Evolutionary conservation across 768 basidiomycete species (phyloP).

Genomic region (Phanerodontia chrysosporium): DNA sequence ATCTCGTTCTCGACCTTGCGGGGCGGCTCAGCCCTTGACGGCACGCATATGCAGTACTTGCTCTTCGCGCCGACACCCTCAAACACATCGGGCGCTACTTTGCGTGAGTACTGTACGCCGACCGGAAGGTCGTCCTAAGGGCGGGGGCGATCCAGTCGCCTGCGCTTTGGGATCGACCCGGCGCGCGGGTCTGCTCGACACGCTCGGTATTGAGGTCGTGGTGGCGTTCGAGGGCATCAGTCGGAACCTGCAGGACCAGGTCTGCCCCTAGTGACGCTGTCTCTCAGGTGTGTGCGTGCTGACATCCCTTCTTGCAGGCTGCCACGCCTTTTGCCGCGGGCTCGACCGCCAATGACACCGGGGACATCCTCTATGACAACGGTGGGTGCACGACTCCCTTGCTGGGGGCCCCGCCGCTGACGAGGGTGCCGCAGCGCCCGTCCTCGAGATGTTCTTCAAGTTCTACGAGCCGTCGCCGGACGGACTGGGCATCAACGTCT

Average conservation of each 20-base stretch:
- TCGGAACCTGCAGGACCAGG: conserved; percentile 54
- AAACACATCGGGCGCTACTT: not conserved
- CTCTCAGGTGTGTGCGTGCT: too few relatives aligned
- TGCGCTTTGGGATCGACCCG: conserved; percentile 47
- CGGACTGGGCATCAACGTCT: conserved; percentile 42
- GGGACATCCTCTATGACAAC: conserved; percentile 41
- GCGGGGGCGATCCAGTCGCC: conserved; percentile 46
- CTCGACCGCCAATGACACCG: not conserved
- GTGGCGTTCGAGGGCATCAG: conserved; percentile 47
- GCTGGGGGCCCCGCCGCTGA: conserved; percentile 23
- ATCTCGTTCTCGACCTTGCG: too few relatives aligned
- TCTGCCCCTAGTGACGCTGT: not conserved
- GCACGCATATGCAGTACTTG: not conserved
- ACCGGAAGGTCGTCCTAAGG: conserved; percentile 48
- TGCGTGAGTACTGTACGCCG: conserved; percentile 31
- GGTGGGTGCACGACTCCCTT: conserved; percentile 23
- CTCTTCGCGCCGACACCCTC: not conserved
- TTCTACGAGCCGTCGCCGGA: conserved; percentile 15
- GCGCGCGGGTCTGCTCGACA: conserved; percentile 37
- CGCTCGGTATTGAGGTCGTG: conserved; percentile 43
- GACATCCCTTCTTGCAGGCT: not conserved
- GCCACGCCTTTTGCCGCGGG: not conserved
- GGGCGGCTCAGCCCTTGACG: too few relatives aligned
- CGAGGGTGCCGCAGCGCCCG: not conserved
- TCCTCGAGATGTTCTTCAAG: not conserved